Evolutionary conservation across 768 basidiomycete species (phyloP), one percentile per base, ranked within the genome.

Genomic region (Tremella yokohamensis): DNA sequence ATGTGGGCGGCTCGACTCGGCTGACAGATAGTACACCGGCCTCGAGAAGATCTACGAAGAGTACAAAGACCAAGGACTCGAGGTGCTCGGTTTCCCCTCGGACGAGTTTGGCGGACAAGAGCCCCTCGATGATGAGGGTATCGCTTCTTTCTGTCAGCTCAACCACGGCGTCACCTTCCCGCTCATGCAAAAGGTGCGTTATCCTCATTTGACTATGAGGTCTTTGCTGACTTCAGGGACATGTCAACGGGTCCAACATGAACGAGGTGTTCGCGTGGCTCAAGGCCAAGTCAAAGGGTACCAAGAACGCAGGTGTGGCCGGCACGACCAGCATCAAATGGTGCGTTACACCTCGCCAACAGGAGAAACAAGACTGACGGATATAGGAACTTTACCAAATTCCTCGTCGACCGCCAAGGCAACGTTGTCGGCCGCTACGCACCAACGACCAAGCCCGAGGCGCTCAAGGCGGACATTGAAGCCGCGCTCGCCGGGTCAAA

Each of bases 91-190:
- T 2, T 94, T 94, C 81, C 93, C 93, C 11, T 91, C 86, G 78
- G 90, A 93, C 72, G 90, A 93, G 85, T 93, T 94, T 68, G 88
- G 84, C 54, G 82, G 83, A 0, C 90, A 93, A 78, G 90, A 93
- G 68, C 90, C 90, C 0, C 86, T 82, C n/a, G 80, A 82, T 29
- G 90, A 93, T 67, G 81, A 81, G n/a, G 82, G 82, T 42, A 87
- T 93, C 65, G 81, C 80, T 9, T 54, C 52, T 13, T 70, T 73
- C 63, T 73, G 71, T 44, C 58, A 64, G 60, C 70, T 77, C 40
- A 60, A 68, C 19, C 26, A 19, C 19, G 12, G 49, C 16, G 40
- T 51, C 38, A 16, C 48, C 11, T 25, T 22, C 42, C 42, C 42
- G 6, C 15, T 22, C 7, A 18, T 45, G 22, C 42, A 45, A 45